A percentile compares a stretch with the other conserved stretches of the same genome.
Conservation (phyloP, 768 basidiomycete genomes). For the Psilocybe azurescens region DNA sequence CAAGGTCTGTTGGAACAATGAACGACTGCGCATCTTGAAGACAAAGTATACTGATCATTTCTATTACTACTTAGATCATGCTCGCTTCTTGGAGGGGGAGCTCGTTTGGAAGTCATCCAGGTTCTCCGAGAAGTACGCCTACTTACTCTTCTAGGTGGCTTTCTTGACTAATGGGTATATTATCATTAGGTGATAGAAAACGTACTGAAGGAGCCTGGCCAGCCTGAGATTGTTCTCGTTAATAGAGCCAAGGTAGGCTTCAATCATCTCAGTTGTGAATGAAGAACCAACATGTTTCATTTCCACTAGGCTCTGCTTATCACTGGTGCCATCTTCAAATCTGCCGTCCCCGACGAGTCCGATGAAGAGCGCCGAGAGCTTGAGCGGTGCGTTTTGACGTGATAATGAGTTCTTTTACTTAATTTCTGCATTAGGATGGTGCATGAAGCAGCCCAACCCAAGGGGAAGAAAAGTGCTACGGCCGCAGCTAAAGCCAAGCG, state of each 20-base stretch:
- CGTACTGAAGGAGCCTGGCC: slow-evolving; percentile 81
- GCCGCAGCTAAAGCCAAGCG: slow-evolving; percentile 42
- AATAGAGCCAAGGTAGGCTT: slow-evolving; percentile 77
- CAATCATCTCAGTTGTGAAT: no score
- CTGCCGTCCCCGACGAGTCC: slow-evolving; percentile 82
- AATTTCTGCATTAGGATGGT: slow-evolving; percentile 67
- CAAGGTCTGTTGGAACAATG: slow-evolving; percentile 53
- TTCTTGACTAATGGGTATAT: slow-evolving; percentile 4
- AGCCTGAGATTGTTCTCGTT: slow-evolving; percentile 70
- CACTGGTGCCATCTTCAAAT: slow-evolving; percentile 90
- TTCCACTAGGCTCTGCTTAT: slow-evolving; percentile 75
- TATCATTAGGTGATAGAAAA: slow-evolving; percentile 70
- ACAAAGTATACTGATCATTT: neutral
- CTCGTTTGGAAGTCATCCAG: slow-evolving; percentile 91
- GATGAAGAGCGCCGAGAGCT: slow-evolving; percentile 95
- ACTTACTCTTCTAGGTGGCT: neutral
- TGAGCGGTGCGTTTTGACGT: slow-evolving; percentile 66
- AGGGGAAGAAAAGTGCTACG: slow-evolving; percentile 55
- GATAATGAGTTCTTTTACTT: slow-evolving; percentile 11
- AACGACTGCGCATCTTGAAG: neutral
- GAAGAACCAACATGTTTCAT: no score
- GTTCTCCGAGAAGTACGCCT: slow-evolving; percentile 71
- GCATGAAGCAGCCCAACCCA: slow-evolving; percentile 81
- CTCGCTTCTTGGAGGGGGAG: slow-evolving; percentile 97
- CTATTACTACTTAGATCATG: slow-evolving; percentile 64